These are phyloP conservation scores for Pythium brachiatum DNA, from an alignment of 352 stramenopile genomes.

Conservation along the genomic window DNA sequence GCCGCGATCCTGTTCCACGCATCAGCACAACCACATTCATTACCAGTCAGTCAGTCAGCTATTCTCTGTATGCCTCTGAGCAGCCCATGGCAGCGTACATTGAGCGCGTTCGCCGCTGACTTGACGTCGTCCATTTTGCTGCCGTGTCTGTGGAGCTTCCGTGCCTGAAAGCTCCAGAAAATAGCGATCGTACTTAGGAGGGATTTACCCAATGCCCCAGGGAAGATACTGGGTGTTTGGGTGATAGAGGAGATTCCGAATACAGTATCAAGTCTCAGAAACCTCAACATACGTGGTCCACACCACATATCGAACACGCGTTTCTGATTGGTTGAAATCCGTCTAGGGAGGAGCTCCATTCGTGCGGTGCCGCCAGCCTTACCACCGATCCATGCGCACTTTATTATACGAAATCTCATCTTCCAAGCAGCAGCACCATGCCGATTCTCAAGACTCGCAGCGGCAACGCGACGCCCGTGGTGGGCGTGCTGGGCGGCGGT, in stretches of 20 bases:
- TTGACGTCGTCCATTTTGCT: conserved; percentile 43
- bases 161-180: not conserved
- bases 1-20: conserved; percentile 47
- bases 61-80: not conserved
- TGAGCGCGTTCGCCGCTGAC: conserved; percentile 39
- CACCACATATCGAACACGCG: too few relatives aligned
- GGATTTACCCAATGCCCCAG: not conserved
- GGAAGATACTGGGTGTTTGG: too few relatives aligned
- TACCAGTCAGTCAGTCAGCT: too few relatives aligned
- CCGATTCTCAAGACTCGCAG: conserved; percentile 45
- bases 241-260: too few relatives aligned
- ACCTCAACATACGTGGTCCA: too few relatives aligned
- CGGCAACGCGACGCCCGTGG: conserved; percentile 48
- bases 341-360: not conserved
- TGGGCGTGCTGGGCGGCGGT: conserved; percentile 94
- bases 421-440: conserved; percentile 27
- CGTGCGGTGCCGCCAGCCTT: not conserved
- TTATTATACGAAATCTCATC: conserved; percentile 14
- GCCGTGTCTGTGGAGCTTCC: not conserved
- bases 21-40: not conserved
- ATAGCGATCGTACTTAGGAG: not conserved
- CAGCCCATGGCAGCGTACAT: conserved; percentile 26
- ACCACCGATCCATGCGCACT: conserved; percentile 10
- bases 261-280: too few relatives aligned
- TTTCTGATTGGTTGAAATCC: not conserved